Evolutionary conservation across 192 early-diverging fungal species (phyloP), one percentile per base, ranked within the genome.

Genomic region (Coemansia sp.): DNA sequence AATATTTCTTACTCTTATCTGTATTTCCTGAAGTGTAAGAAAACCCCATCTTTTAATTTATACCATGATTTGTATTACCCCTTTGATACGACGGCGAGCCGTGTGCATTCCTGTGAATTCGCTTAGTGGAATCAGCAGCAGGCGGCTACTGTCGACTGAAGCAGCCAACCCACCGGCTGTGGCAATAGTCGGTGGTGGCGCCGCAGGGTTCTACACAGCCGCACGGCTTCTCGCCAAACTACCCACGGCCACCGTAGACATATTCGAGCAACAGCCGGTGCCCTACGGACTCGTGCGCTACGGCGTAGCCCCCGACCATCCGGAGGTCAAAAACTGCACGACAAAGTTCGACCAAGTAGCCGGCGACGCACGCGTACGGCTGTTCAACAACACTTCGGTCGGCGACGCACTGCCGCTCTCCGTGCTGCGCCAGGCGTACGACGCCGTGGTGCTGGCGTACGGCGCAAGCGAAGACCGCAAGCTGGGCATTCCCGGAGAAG

Each of bases 261-360:
- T 98, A 76, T 90, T 86, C 55, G 96, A 97, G 62, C 66, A 80
- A 23, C 75, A 93, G 0, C 91, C 93, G 1, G 80, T 91, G 0
- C 96, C 96, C 4, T 87, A 89, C 69, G 94, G 96, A 2, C 80
- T 97, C 7, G 93, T 93, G 22, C 84, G 94, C 2, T 98, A 85
- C 71, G 96, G 94, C 24, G 95, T 98, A 14, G 94, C 96, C 19
- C 93, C 96, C 5, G 93, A 96, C 71, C 96, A 98, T 62, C 93
- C 91, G 7, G 94, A 96, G 76, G 96, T 96, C 21, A 98, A 98
- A 81, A 71, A 69, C 61, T 68, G 65, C 17, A 93, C 86, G 74
- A 70, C 83, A 62, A 93, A 89, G 53, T 97, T 98, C 65, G 87
- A 93, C 45, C 79, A 88, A 18, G 86, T 94, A 2, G 86, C 90